Evolutionary conservation across 176 grass and related monocot genomes (phyloP).

Genomic region (Eleusine indica): DNA sequence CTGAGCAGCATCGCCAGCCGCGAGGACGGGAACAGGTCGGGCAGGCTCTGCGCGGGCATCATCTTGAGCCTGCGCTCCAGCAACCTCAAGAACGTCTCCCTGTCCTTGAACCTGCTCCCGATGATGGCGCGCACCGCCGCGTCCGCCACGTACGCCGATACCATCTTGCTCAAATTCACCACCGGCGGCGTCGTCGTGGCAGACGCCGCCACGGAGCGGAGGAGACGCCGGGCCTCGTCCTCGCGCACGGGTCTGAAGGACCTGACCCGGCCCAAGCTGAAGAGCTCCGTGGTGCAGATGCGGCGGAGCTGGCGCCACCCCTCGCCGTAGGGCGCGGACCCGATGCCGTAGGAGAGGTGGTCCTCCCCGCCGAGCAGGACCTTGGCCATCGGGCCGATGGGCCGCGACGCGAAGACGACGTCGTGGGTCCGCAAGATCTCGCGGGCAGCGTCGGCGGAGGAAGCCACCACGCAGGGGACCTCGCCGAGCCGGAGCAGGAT

Average conservation of each 20-base stretch:
- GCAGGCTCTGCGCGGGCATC: not conserved
- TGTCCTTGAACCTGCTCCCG: constrained; percentile 19
- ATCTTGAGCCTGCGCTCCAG: not conserved
- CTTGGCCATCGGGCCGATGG: not conserved
- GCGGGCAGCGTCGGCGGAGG: not conserved
- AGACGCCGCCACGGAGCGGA: not conserved
- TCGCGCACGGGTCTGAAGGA: constrained; percentile 2
- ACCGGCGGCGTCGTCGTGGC: not conserved
- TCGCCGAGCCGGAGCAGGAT: constrained; percentile 13
- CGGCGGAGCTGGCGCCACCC: constrained; percentile 49
- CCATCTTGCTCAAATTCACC: not conserved
- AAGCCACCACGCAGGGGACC: not conserved
- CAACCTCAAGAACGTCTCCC: constrained; percentile 15
- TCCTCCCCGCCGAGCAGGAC: constrained; percentile 1
- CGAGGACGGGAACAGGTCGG: constrained; percentile 20
- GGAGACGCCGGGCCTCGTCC: not conserved
- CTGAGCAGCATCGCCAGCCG: not conserved
- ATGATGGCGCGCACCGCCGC: constrained; percentile 23
- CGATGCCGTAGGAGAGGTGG: not conserved
- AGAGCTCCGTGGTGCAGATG: not conserved
- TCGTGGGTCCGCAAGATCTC: constrained; percentile 15
- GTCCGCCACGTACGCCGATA: constrained; percentile 15
- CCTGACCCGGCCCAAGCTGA: constrained; percentile 12
- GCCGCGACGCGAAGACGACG: constrained; percentile 18
- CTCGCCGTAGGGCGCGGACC: constrained; percentile 44